A percentile compares a stretch with the other conserved stretches of the same genome.
These are phyloP conservation scores for Arachnomyces sp. DNA, from an alignment of 2,329 filamentous ascomycete species.

Conservation along the genomic window DNA sequence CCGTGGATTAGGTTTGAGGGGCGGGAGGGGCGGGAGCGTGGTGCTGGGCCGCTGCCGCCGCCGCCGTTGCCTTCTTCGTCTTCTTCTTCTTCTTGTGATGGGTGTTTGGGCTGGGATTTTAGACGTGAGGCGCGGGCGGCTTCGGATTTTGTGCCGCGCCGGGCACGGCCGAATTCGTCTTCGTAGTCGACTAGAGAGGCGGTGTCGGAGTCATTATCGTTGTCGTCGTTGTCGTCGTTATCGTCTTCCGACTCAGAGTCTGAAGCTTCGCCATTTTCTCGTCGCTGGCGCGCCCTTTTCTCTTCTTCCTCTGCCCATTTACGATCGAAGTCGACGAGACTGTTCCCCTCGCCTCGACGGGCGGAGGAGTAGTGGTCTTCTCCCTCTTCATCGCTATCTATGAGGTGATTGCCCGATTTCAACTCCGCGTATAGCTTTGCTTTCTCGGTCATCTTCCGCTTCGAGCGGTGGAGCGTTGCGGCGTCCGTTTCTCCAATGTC, in stretches of 20 bases:
- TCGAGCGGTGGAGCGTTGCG: constrained; percentile 56
- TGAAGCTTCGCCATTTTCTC: constrained; percentile 25
- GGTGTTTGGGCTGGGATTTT: constrained; percentile 31
- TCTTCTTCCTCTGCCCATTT: constrained; percentile 76
- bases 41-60: constrained; percentile 15
- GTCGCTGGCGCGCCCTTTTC: constrained; percentile 19
- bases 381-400: constrained; percentile 30
- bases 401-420: constrained; percentile 80
- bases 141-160: constrained; percentile 64
- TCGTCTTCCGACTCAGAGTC: constrained; percentile 35
- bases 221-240: constrained; percentile 29
- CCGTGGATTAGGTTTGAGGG: constrained; percentile 73
- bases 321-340: constrained; percentile 84
- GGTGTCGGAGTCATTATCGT: constrained; percentile 35
- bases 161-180: constrained; percentile 85
- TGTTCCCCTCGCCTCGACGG: constrained; percentile 21
- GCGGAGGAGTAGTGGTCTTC: constrained; percentile 15
- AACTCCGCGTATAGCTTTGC: constrained; percentile 79
- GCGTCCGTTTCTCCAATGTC: constrained; percentile 57
- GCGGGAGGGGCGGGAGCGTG: constrained; percentile 37
- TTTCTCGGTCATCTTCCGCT: constrained; percentile 82
- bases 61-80: constrained; percentile 12
- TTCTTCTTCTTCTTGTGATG: constrained; percentile 14
- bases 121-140: constrained; percentile 49
- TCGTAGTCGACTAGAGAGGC: constrained; percentile 73